A percentile compares a stretch with the other conserved stretches of the same genome.
These are phyloP conservation scores for Clavispora vitiphila DNA, from an alignment of 805 yeast genomes.

Conservation along the genomic window DNA sequence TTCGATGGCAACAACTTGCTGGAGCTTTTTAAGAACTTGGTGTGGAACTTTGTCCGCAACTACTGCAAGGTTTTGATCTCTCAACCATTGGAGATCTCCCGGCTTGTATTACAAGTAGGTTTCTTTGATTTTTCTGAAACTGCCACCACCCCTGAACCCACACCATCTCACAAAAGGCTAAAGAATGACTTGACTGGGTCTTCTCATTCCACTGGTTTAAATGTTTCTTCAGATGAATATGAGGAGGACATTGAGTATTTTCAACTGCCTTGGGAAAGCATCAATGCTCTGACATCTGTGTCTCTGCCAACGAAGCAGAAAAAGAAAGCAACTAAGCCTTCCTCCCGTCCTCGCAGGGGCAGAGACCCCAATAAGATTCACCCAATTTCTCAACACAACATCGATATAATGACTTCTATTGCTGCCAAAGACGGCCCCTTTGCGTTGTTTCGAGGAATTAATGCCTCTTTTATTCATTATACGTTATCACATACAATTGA, in stretches of 20 bases:
- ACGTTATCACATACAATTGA: constrained; percentile 73
- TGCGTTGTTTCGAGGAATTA: constrained; percentile 68
- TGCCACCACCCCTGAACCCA: not conserved
- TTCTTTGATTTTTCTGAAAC: constrained; percentile 36
- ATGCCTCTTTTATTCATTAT: constrained; percentile 73
- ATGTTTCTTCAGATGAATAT: constrained; percentile 4
- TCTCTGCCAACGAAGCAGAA: not conserved
- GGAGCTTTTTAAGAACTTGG: constrained; percentile 52
- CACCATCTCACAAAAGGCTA: not conserved
- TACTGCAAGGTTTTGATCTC: constrained; percentile 65
- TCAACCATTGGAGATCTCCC: constrained; percentile 86
- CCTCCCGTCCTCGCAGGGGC: not conserved
- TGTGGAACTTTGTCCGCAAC: constrained; percentile 58
- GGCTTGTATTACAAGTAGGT: constrained; percentile 78
- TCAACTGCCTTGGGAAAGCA: constrained; percentile 14
- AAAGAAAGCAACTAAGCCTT: not conserved
- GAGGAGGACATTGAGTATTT: constrained; percentile 36
- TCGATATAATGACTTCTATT: constrained; percentile 59
- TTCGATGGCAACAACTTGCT: constrained; percentile 54
- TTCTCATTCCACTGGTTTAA: not conserved
- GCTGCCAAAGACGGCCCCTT: constrained; percentile 67
- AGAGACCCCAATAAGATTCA: constrained; percentile 31
- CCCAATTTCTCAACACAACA: constrained; percentile 58
- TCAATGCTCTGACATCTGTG: not conserved
- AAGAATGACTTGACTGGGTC: not conserved